Evolutionary conservation across 2,329 filamentous ascomycete genomes (phyloP), one percentile per base, ranked within the genome.

Genomic region (Zarea fungicola): DNA sequence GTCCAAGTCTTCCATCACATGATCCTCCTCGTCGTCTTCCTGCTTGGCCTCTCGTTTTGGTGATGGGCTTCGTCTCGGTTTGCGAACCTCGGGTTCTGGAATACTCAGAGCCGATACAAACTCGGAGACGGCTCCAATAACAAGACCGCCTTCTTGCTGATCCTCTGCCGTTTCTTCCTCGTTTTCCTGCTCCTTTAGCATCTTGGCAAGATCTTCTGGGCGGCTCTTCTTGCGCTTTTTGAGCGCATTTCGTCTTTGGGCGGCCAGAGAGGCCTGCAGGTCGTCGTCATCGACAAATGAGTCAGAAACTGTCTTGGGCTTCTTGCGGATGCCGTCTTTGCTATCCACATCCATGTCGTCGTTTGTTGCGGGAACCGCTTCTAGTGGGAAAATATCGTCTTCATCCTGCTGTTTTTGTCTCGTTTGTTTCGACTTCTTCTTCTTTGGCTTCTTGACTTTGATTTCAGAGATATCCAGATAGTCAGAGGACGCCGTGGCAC

Each of bases 61-160:
- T 14, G 55, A 46, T 44, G 54, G 61, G 26, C 66, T 64, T 60
- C 66, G 76, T 60, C 63, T 74, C 54, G 60, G 77, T 68, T 66
- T 86, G 70, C 62, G 77, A 13, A 75, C 72, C 3, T 76, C 71
- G 7, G 76, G 73, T 18, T 74, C 77, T 13, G 84, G 81, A 51
- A 85, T 86, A 61, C 85, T 86, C 48, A 99, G 69, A 48, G 89
- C 89, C 22, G 90, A 86, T 25, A 99, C 87, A 59, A 99, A 99
- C 59, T 96, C 91, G 0, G 90, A 90, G 1, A 92, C 96, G 62
- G 96, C 93, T 52, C 96, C 92, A 50, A 99, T 91, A n/a, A 96
- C 80, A 2, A 99, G 73, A 2, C 90, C 92, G 25, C 69, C 70
- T 3, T 59, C 62, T 34, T 68, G 63, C 5, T 51, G 56, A 22